Conservation (phyloP, 768 basidiomycete genomes). For the Boletus sp. region DNA sequence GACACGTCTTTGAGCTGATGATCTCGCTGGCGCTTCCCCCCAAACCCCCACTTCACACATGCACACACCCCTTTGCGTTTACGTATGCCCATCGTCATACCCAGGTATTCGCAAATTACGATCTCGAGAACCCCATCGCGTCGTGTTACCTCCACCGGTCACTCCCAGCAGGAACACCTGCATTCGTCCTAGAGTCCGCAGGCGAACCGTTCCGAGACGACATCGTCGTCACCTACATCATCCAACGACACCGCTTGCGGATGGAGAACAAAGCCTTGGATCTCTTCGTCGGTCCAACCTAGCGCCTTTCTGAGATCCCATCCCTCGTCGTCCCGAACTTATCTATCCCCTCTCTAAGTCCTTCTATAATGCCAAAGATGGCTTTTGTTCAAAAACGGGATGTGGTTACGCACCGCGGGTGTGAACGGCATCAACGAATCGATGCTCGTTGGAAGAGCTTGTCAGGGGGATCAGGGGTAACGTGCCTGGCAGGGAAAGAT, state of each 20-base stretch:
- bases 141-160: conserved; percentile 17
- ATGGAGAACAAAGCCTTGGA: conserved; percentile 26
- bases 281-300: conserved; percentile 21
- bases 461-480: no score
- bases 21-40: not conserved
- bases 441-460: no score
- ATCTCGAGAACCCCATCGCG: conserved; percentile 23
- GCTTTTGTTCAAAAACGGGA: no score
- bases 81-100: no score
- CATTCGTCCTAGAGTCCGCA: conserved; percentile 19
- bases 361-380: no score
- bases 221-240: conserved; percentile 25
- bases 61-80: not conserved
- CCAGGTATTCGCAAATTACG: conserved; percentile 24
- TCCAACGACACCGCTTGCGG: conserved; percentile 25
- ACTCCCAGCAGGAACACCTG: conserved; percentile 9
- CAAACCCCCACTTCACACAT: not conserved
- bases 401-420: no score
- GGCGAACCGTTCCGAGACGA: conserved; percentile 31
- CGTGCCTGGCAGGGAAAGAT: no score
- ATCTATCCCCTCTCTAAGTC: no score
- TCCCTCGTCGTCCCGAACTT: not conserved
- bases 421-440: no score
- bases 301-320: not conserved
- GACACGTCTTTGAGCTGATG: not conserved